Evolutionary conservation across 345 rosid genomes (phyloP).

Genomic region (Bruguiera parviflora): DNA sequence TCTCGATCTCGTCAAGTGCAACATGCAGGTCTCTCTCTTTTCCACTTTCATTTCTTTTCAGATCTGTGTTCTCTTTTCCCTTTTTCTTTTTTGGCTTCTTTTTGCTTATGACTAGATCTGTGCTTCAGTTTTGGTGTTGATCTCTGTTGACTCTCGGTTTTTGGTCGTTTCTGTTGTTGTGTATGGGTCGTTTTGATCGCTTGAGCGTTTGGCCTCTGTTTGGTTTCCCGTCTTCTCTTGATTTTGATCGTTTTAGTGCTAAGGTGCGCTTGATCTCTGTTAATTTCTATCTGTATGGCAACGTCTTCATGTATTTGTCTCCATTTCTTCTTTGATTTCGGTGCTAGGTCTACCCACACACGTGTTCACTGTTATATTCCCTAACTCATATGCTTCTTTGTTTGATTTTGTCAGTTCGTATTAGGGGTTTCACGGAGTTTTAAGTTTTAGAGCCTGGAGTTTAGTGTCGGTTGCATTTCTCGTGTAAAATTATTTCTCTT

Average conservation of each 20-base stretch:
- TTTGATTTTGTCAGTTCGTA: neutral
- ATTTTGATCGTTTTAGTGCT: neutral
- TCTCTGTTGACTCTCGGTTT: neutral
- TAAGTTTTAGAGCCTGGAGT: neutral
- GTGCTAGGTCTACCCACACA: too few species aligned
- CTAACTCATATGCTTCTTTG: too few species aligned
- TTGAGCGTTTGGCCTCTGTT: neutral
- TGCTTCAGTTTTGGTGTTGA: neutral
- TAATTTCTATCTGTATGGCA: neutral
- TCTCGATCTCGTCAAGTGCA: conserved; percentile 98
- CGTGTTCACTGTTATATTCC: neutral
- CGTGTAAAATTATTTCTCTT: neutral
- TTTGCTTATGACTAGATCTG: neutral
- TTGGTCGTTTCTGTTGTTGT: neutral
- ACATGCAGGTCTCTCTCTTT: conserved; percentile 75
- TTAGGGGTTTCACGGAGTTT: neutral
- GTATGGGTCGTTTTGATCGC: neutral
- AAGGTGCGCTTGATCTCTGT: neutral
- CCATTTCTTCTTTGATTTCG: too few species aligned
- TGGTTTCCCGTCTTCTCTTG: neutral
- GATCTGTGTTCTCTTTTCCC: neutral
- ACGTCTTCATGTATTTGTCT: too few species aligned
- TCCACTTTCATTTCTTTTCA: conserved; percentile 11
- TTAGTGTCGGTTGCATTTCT: neutral
- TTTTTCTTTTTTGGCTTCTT: neutral